These are phyloP conservation scores for Xylariaceae sp. DNA, from an alignment of 2,329 filamentous ascomycete genomes.

Conservation along the genomic window DNA sequence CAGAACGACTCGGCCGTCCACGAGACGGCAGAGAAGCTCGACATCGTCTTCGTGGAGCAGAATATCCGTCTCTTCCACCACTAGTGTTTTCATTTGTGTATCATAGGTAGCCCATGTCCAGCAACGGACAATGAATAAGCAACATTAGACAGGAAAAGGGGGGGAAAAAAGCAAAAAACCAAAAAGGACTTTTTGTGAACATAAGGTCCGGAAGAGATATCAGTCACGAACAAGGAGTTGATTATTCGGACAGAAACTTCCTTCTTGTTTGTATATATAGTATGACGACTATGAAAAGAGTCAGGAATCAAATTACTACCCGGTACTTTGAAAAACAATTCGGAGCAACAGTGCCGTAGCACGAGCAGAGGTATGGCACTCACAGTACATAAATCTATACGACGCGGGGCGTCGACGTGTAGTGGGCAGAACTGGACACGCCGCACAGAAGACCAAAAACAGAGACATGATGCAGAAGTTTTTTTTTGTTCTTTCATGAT, in stretches of 20 bases:
- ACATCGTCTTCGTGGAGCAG: conserved; percentile 94
- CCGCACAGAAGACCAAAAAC: not conserved
- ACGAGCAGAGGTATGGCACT: not conserved
- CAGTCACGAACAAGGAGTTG: conserved; percentile 4
- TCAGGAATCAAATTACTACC: not conserved
- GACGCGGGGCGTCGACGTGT: no score
- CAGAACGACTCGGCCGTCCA: conserved; percentile 81
- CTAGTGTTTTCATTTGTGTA: conserved; percentile 42
- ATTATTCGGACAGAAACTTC: not conserved
- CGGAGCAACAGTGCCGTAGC: not conserved
- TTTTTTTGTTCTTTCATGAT: conserved; percentile 20
- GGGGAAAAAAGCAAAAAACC: not conserved
- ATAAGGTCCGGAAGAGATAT: not conserved
- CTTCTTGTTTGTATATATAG: conserved; percentile 12
- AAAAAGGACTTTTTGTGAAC: conserved; percentile 1
- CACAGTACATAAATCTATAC: not conserved
- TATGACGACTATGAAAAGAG: not conserved
- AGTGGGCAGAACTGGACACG: not conserved
- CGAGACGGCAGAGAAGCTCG: conserved; percentile 84
- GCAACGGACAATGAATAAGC: not conserved
- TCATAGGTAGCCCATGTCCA: not conserved
- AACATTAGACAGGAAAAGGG: not conserved
- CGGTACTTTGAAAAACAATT: not conserved
- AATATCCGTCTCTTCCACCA: conserved; percentile 93
- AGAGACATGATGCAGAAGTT: conserved; percentile 5